Percentiles rank a stretch among this genome's conserved stretches.
phyloP scores from a whole-genome alignment of 2,329 filamentous ascomycete species.

The Alternaria brassicae region DNA sequence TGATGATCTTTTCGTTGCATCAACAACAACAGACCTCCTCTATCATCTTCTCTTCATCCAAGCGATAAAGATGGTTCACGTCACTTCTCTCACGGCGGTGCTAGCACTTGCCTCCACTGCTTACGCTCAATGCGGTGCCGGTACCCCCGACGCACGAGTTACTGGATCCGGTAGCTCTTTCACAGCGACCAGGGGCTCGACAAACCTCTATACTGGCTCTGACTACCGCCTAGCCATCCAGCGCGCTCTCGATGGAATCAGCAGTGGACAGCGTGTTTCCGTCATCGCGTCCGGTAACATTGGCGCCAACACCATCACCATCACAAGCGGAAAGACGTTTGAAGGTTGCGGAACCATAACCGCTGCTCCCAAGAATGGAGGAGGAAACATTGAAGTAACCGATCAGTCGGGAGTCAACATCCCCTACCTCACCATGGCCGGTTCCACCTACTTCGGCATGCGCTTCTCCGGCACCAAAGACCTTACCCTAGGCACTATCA shows the following conservation, averaged over 20 bases:
- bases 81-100: conserved; percentile 50
- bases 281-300: conserved; percentile 64
- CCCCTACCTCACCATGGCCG: conserved; percentile 65
- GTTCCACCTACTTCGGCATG: conserved; percentile 64
- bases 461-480: conserved; percentile 62
- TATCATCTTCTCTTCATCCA: background rate
- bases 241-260: conserved; percentile 60
- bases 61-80: conserved; percentile 46
- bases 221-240: conserved; percentile 64
- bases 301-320: conserved; percentile 60
- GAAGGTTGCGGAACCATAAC: conserved; percentile 67
- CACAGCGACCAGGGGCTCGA: conserved; percentile 55
- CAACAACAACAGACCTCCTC: background rate
- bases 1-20: background rate
- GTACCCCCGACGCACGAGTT: conserved; percentile 56
- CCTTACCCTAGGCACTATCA: conserved; percentile 61
- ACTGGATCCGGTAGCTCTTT: conserved; percentile 58
- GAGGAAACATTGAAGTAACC: conserved; percentile 63
- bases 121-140: conserved; percentile 58
- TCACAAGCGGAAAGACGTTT: conserved; percentile 63
- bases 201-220: conserved; percentile 59
- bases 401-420: conserved; percentile 60
- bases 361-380: conserved; percentile 51
- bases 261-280: conserved; percentile 60
- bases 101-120: conserved; percentile 52